Base-by-base conservation (phyloP, 345 rosid species). In the Melaleuca alternifolia region DNA sequence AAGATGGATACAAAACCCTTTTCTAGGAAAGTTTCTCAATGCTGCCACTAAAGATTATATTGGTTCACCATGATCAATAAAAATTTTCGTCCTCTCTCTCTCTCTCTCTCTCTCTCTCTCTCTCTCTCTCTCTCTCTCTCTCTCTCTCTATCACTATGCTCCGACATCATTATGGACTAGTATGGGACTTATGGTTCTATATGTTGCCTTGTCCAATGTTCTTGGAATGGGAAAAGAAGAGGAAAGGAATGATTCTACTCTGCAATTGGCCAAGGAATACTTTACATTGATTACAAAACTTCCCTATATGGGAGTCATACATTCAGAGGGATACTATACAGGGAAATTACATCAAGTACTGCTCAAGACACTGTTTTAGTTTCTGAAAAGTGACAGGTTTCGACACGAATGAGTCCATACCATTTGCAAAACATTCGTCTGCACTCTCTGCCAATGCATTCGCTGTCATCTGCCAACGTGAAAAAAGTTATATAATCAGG, bases 391-490 rank as follows among this genome's bases (percentile, higher is more conserved):
- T 96, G 85, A 95, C 93, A 30, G 99, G 99, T 89, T 97, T 96
- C 16, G 99, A 96, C 83, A 94, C 95, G 87, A 96, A 97, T 0
- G 99, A 97, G 87, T 96, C 97, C 97, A 97, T 97, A 65, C 99
- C 99, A 75, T 95, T 97, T 76, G 94, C 94, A 71, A 76, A 97
- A 89, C 99, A 97, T 88, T 97, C 98, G 15, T 95, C 98, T 85
- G 95, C 95, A 88, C 98, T 96, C 90, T 96, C 99, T 48, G 99
- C 90, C 89, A 94, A 89, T 62, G 99, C 94, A 88, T 95, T 97
- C n/a, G 99, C 98, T 15, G 98, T 96, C 98, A 97, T 94, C 99
- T 96, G 94, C 95, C 90, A 50, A 87, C 44, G 26, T 21, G 51
- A 30, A 71, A 84, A 54, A 52, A 85, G 28, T 33, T 61, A 52